Conservation (phyloP, 2,329 filamentous ascomycete genomes). For the Lanzia echinophila region DNA sequence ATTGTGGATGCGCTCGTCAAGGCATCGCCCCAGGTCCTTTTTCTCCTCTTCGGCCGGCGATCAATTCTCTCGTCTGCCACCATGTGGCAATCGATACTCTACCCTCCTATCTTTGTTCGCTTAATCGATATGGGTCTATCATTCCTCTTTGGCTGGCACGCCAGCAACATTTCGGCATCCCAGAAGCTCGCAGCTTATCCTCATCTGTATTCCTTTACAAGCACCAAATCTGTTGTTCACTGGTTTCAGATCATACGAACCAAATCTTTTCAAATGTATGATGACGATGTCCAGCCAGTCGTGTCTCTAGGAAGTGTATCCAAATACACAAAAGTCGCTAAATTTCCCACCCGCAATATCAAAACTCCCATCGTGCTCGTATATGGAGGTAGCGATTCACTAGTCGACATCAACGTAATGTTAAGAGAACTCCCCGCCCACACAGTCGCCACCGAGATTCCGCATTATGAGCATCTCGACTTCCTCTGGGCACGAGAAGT, state of each 20-base stretch:
- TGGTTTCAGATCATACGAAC: constrained; percentile 99
- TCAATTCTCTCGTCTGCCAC: constrained; percentile 89
- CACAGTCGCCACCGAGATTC: constrained; percentile 79
- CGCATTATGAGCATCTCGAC: constrained; percentile 93
- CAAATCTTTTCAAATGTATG: constrained; percentile 95
- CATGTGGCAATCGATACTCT: constrained; percentile 95
- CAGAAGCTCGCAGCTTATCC: constrained; percentile 96
- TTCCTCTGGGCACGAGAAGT: constrained; percentile 92
- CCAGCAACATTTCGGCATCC: constrained; percentile 71
- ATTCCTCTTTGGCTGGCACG: constrained; percentile 87
- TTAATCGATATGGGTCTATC: constrained; percentile 74
- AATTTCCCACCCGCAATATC: constrained; percentile 95
- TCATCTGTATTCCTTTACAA: constrained; percentile 93
- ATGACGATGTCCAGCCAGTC: constrained; percentile 81
- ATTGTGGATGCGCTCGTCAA: constrained; percentile 92
- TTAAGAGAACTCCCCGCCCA: constrained; percentile 76
- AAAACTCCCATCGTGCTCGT: constrained; percentile 89
- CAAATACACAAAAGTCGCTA: constrained; percentile 93
- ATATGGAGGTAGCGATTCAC: constrained; percentile 87
- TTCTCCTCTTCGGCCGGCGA: constrained; percentile 83
- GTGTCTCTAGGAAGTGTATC: constrained; percentile 62
- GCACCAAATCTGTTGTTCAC: constrained; percentile 93
- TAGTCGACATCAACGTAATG: constrained; percentile 93
- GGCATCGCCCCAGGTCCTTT: constrained; percentile 85
- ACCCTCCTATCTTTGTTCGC: constrained; percentile 86